These are phyloP conservation scores for Hyaloperonospora arabidopsidis DNA, from an alignment of 352 stramenopile species.

Conservation along the genomic window DNA sequence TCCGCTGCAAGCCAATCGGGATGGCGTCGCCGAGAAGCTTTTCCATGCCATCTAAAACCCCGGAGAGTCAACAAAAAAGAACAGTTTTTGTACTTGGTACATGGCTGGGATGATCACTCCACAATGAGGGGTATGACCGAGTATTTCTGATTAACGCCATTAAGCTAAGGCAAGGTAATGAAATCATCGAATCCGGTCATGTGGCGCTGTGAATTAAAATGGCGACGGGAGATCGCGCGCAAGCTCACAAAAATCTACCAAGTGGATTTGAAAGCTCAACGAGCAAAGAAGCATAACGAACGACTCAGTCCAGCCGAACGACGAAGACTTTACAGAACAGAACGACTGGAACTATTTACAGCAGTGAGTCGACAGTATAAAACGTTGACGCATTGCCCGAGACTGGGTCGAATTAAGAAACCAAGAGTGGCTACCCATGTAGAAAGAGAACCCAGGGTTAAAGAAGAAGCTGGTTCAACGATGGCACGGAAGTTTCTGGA, in stretches of 20 bases:
- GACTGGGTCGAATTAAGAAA: background rate
- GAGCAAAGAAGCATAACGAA: too few species aligned
- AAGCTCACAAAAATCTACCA: too few species aligned
- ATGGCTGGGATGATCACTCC: background rate
- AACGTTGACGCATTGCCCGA: background rate
- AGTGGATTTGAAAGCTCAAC: too few species aligned
- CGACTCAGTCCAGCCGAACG: too few species aligned
- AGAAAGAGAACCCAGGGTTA: background rate
- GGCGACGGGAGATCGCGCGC: too few species aligned
- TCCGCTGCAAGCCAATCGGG: constrained; percentile 2
- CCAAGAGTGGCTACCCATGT: background rate
- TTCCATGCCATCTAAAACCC: constrained; percentile 1
- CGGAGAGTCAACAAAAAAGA: background rate
- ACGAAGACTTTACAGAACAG: background rate
- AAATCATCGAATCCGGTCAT: background rate
- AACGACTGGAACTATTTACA: background rate
- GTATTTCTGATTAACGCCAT: background rate
- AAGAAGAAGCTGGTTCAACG: background rate
- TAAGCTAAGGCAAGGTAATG: background rate
- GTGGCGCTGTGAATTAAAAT: background rate
- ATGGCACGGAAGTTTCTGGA: background rate
- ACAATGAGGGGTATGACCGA: background rate
- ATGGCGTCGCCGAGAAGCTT: constrained; percentile 1
- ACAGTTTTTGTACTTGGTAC: background rate
- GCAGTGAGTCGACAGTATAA: background rate